Evolutionary conservation across 805 yeast species (phyloP), one percentile per base, ranked within the genome.

Genomic region (Cyberlindnera saturnus): DNA sequence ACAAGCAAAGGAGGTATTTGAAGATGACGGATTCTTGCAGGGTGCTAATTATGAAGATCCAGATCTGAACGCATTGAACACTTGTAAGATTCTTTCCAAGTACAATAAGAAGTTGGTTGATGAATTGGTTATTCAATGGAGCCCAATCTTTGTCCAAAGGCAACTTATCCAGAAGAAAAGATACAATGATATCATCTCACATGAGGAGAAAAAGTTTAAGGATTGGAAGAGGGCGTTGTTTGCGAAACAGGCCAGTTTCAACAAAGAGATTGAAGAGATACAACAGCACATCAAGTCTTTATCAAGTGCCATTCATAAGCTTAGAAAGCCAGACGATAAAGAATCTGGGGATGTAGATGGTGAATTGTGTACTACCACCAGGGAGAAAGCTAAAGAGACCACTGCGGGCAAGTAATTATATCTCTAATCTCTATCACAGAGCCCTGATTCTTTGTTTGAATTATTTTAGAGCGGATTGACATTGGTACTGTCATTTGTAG

Each of bases 191-290:
- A 56, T 69, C 19, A 71, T 77, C 34, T 56, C 62, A 13, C 43
- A 54, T 4, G 82, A 82, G 55, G 86, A 81, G 47, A 63, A 57
- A 38, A 72, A 75, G 48, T 81, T 82, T 49, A 75, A 74, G 54
- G 78, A 73, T 29, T 81, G 87, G 86, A 79, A 79, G 54, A 62
- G 60, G 43, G 75, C 75, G 0, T 63, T 84, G 38, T 67, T 74
- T 39, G 68, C 66, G 16, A 75, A 75, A 53, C 89, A 83, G 60
- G 66, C 64, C n/a, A 60, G 60, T 41, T 73, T 77, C 49, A 82
- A 82, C 51, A 60, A 8, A 19, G 44, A 44, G 36, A 40, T 40
- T 18, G 47, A 38, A 13, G 28, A 32, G 14, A 36, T 48, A 9
- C 42, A 33, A n/a, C 13, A 6, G 6, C 30, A 31, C 5, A 20